phyloP scores from a whole-genome alignment of 768 basidiomycete genomes.

The Collybia mongolica region DNA sequence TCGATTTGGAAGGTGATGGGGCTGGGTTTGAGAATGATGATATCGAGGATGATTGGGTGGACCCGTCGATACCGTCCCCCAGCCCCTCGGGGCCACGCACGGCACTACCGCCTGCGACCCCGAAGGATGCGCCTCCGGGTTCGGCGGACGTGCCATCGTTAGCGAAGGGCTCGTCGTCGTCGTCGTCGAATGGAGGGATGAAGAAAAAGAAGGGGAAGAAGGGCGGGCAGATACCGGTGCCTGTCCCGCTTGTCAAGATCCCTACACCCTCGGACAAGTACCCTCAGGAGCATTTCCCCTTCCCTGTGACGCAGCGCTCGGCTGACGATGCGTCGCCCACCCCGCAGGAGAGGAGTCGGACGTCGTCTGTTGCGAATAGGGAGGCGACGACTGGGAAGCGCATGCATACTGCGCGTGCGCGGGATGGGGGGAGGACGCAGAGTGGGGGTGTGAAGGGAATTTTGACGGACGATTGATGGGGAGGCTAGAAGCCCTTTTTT shows the following conservation, averaged over 20 bases:
- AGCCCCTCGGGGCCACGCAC: slow-evolving; percentile 11
- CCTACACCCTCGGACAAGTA: slow-evolving; percentile 21
- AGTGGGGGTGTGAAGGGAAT: slow-evolving; percentile 84
- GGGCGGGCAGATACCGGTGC: slow-evolving; percentile 40
- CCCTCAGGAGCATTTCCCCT: slow-evolving; percentile 53
- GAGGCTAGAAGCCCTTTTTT: too few relatives aligned
- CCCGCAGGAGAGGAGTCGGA: slow-evolving; percentile 19
- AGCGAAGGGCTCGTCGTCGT: slow-evolving; percentile 8
- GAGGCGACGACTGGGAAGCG: slow-evolving; percentile 30
- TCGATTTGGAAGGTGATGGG: slow-evolving; percentile 41
- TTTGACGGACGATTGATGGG: slow-evolving; percentile 38
- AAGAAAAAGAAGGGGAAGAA: slow-evolving; percentile 39
- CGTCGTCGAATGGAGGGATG: slow-evolving; percentile 16
- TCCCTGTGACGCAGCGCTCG: slow-evolving; percentile 49
- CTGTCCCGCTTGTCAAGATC: slow-evolving; percentile 38
- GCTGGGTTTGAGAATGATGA: slow-evolving; percentile 50
- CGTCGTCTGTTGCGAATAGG: slow-evolving; percentile 8
- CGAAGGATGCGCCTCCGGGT: slow-evolving; percentile 11
- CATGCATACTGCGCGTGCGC: slow-evolving; percentile 73
- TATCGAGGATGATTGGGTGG: slow-evolving; percentile 67
- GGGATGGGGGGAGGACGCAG: slow-evolving; percentile 82
- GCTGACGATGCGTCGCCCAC: slow-evolving; percentile 16
- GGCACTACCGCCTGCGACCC: slow-evolving; percentile 5
- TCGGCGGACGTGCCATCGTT: slow-evolving; percentile 6
- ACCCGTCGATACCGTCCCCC: slow-evolving; percentile 50